These are phyloP conservation scores for Polytrichum commune DNA, from an alignment of 225 moss, liverwort and hornwort genomes.

Conservation along the genomic window DNA sequence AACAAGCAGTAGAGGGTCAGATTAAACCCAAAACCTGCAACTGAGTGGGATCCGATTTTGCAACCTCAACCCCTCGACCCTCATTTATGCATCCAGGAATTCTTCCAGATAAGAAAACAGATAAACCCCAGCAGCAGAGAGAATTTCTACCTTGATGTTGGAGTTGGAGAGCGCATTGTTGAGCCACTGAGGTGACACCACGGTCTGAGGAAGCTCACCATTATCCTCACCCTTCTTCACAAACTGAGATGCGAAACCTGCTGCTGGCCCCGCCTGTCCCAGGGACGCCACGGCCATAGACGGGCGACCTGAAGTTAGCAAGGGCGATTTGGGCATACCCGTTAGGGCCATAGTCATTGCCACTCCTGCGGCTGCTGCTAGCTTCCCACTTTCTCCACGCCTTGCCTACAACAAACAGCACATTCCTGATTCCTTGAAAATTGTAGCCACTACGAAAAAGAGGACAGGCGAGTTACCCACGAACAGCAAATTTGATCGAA, in stretches of 20 bases:
- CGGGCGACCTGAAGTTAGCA: conserved; percentile 35
- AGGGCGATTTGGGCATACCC: conserved; percentile 17
- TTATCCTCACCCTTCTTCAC: conserved; percentile 10
- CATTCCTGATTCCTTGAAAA: too few species aligned
- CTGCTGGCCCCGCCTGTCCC: conserved; percentile 31
- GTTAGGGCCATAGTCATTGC: conserved; percentile 13
- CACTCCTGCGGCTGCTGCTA: conserved; percentile 21
- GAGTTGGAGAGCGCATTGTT: conserved; percentile 29
- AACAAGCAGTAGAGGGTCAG: background rate
- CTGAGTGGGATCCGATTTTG: background rate
- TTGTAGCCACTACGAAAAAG: too few species aligned
- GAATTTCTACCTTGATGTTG: conserved; percentile 36
- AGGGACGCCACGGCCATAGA: conserved; percentile 21
- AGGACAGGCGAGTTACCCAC: too few species aligned
- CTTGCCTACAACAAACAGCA: too few species aligned
- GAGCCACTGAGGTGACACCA: conserved; percentile 49
- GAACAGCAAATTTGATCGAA: too few species aligned
- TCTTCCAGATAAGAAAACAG: too few species aligned
- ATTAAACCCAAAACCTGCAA: background rate
- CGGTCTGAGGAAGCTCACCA: conserved; percentile 21
- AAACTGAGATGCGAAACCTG: conserved; percentile 7
- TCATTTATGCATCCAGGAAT: background rate
- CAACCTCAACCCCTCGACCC: background rate
- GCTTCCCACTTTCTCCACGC: too few species aligned
- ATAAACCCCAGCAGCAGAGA: too few species aligned